Base-by-base conservation (phyloP, 176 grass and related monocot species). In the Rhynchospora pubera region DNA sequence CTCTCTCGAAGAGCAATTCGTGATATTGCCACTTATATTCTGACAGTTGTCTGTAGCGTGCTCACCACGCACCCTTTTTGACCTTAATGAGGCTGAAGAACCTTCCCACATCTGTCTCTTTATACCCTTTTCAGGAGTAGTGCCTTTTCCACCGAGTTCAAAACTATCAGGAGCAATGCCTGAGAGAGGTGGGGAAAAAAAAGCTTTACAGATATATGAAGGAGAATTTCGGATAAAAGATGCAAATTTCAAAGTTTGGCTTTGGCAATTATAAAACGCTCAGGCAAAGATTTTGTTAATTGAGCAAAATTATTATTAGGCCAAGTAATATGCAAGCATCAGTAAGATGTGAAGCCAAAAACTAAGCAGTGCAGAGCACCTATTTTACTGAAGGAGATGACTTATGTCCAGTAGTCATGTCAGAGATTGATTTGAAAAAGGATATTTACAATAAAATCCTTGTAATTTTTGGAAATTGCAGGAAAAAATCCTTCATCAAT, bases 1-100 rank as follows among this genome's bases (percentile, higher is more conserved):
- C 32, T 45, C 53, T 21, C 67, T 77, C 62, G 45, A 47, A 71
- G 16, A 56, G 82, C 65, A 9, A 6, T 24, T 65, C 30, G 79
- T 84, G 26, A 48, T 74, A 64, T 85, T 78, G 56, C 24, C 82
- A 89, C 79, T 53, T 14, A 66, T 82, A 46, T 85, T 86, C 68
- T 85, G 52, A 46, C 45, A 82, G 82, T 87, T 64, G 39, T 65
- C 59, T 39, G 44, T 45, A 84, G 77, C 53, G 30, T 82, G 21
- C n/a, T 53, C 75, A 79, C 89, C 92, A 87, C 84, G 89, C 81
- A 97, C 74, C 82, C 94, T 85, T 85, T 97, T 94, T 56, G 89
- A 97, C 83, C 93, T 93, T 13, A 93, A 79, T 77, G 91, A 93
- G 82, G 91, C 90, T 26, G 90, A 91, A 11, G 89, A 91, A 60